These are phyloP conservation scores for Lachancea meyersii DNA, from an alignment of 805 yeast genomes.

Conservation along the genomic window DNA sequence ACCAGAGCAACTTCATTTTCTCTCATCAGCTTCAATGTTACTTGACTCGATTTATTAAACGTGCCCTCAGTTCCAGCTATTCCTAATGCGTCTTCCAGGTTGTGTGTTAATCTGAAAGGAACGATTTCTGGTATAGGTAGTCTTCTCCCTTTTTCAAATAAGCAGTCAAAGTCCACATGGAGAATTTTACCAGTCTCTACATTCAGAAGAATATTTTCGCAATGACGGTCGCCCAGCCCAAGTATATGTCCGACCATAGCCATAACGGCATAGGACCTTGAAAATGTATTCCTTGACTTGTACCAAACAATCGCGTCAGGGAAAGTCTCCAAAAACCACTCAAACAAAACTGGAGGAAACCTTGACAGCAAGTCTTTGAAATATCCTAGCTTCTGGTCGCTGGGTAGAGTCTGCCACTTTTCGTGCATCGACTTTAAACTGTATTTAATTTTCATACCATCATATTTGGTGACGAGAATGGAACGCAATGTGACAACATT, in stretches of 20 bases:
- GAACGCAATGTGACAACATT: conserved; percentile 67
- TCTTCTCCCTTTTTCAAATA: conserved; percentile 77
- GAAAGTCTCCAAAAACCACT: conserved; percentile 84
- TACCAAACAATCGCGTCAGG: conserved; percentile 91
- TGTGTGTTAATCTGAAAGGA: conserved; percentile 86
- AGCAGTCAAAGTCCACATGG: conserved; percentile 95
- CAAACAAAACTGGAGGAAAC: conserved; percentile 66
- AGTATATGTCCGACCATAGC: conserved; percentile 91
- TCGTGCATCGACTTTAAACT: conserved; percentile 22
- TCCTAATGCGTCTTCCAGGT: conserved; percentile 85
- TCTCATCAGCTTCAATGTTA: conserved; percentile 65
- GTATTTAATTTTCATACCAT: conserved; percentile 35
- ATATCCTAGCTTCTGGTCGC: conserved; percentile 23
- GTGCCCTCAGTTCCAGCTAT: conserved; percentile 85
- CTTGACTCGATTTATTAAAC: conserved; percentile 79
- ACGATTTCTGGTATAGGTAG: conserved; percentile 85
- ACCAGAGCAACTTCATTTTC: conserved; percentile 75
- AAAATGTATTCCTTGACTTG: conserved; percentile 63
- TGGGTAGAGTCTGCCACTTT: conserved; percentile 24
- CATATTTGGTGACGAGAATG: conserved; percentile 43
- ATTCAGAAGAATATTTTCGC: conserved; percentile 78
- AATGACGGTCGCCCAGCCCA: conserved; percentile 94
- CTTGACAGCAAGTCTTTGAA: conserved; percentile 24
- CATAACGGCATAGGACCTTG: conserved; percentile 89
- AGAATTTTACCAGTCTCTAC: conserved; percentile 70